Evolutionary conservation across 257 asterid species (phyloP), one percentile per base, ranked within the genome.

Genomic region (Capsicum baccatum): DNA sequence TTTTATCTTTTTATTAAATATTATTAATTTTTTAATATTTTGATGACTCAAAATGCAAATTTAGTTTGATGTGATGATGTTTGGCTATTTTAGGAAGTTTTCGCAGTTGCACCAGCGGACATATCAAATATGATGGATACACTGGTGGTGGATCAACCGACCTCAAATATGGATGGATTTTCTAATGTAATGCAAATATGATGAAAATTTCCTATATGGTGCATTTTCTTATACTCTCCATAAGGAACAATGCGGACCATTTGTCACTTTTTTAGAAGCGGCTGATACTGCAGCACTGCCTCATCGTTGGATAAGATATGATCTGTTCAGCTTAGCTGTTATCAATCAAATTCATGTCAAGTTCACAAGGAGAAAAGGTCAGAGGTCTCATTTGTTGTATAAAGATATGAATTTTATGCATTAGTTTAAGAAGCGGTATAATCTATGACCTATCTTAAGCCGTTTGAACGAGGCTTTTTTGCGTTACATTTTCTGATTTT

Each of bases 251-350:
- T 39, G 5, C 44, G 96, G 74, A 93, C 92, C 88, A 90, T 83
- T 87, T 94, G 85, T 93, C 98, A 0, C 87, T 92, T 94, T 91
- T 87, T 86, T 94, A 79, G 97, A 92, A 86, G 95, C 93, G 83
- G 95, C 95, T 9, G 96, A 94, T 85, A 89, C 96, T 55, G 8
- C 91, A 35, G 50, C 84, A 71, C 85, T 93, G 90, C 96, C 97
- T 48, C 90, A 90, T 90, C 95, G 96, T 57, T 94, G 98, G 98
- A 92, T 91, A 88, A 88, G 96, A 93, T 88, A 88, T 86, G 93
- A 97, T 33, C 98, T 92, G 82, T 93, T 94, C 88, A 93, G 96
- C 84, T 86, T 94, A 84, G 90, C 95, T 6, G 94, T 92, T 79
- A 39, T 91, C 52, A 91, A 92, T 90, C 98, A 91, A 84, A 85